Evolutionary conservation across 1,139 yeast species (phyloP), one percentile per base, ranked within the genome.

Genomic region (Geotrichum australiense): DNA sequence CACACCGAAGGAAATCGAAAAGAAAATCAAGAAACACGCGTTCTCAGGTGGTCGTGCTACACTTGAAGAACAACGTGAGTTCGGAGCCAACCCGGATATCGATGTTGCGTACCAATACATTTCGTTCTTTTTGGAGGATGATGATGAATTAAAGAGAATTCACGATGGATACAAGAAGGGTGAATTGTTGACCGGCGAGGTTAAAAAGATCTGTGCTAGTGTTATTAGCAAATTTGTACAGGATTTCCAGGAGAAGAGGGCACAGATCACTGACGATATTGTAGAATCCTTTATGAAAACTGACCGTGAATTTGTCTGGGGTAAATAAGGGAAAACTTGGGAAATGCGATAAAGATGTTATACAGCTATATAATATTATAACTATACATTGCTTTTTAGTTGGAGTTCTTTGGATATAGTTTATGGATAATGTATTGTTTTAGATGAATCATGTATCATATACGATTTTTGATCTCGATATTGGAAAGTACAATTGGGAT

Each of bases 71-170:
- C 99, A 93, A 65, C 78, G 94, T 62, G 69, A 71, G 59, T 67
- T 69, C 41, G 99, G 99, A 42, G 99, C 98, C 56, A 73, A 91
- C 61, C 94, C 96, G 37, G 97, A 91, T 51, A 81, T 89, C 28
- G 99, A 93, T 64, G 96, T 93, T 42, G 86, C 98, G 2, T 93
- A 69, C 68, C 97, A 89, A 66, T 93, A 93, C 63, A 68, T 93
- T 55, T 76, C 89, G 8, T 91, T 91, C 69, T 87, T 93, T 70
- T 68, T 78, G 46, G 82, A 86, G 51, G 96, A 89, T 59, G 98
- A 93, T 59, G 91, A 70, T 29, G 78, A 82, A 58, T 71, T 93
- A 56, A 72, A 70, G 42, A 64, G 70, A 39, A 69, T 82, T 53
- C 76, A 78, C 49, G 72, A 73, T 30, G 76, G 74, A 39, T 91